Evolutionary conservation across 805 yeast species (phyloP).

Genomic region (Wickerhamiella spandovensis): DNA sequence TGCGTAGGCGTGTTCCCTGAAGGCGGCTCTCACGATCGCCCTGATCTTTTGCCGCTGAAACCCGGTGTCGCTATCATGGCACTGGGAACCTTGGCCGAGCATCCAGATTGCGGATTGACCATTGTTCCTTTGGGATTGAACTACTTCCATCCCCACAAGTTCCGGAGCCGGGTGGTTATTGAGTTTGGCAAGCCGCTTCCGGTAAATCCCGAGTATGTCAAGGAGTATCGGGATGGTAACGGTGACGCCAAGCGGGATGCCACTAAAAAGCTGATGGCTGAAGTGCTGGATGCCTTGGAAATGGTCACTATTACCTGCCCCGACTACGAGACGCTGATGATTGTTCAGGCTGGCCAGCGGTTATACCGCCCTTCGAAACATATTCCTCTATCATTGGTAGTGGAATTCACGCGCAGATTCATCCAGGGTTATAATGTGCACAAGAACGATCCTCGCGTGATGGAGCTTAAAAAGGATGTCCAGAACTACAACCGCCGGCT

Average conservation of each 20-base stretch:
- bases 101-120: conserved; percentile 63
- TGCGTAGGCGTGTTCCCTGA: conserved; percentile 93
- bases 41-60: conserved; percentile 80
- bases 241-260: conserved; percentile 54
- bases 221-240: conserved; percentile 46
- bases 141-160: conserved; percentile 90
- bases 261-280: conserved; percentile 55
- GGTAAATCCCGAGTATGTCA: conserved; percentile 47
- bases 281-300: conserved; percentile 57
- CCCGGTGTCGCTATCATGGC: conserved; percentile 99
- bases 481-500: conserved; percentile 55
- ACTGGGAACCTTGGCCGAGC: conserved; percentile 73
- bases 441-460: conserved; percentile 55
- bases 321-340: conserved; percentile 79
- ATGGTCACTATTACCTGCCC: conserved; percentile 82
- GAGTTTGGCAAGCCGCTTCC: conserved; percentile 87
- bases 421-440: conserved; percentile 68
- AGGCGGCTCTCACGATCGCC: conserved; percentile 95
- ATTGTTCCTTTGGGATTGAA: conserved; percentile 97
- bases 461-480: conserved; percentile 47
- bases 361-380: conserved; percentile 59
- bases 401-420: conserved; percentile 82
- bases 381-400: conserved; percentile 67
- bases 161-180: conserved; percentile 86
- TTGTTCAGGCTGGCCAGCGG: conserved; percentile 83